Evolutionary conservation across 176 grass and related monocot genomes (phyloP).

Genomic region (Phoenix roebelenii): DNA sequence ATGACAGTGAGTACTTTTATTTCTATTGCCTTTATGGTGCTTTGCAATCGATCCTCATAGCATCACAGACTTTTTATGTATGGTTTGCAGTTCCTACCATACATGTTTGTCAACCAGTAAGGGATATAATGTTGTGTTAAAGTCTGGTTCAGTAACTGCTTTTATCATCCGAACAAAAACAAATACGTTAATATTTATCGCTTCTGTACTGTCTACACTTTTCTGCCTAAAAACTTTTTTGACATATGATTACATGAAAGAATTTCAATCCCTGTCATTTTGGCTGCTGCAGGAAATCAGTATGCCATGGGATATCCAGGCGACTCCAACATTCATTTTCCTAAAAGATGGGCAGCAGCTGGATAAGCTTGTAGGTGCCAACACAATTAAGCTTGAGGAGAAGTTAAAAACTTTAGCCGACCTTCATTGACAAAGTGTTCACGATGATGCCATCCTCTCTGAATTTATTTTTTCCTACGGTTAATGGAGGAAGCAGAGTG

Average conservation of each 20-base stretch:
- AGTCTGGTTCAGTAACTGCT: too few relatives aligned
- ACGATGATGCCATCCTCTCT: too few relatives aligned
- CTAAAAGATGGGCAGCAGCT: slow-evolving; percentile 43
- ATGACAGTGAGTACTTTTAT: slow-evolving; percentile 29
- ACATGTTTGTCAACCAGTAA: too few relatives aligned
- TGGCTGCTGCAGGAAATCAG: slow-evolving; percentile 42
- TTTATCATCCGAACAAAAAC: too few relatives aligned
- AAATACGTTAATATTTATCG: too few relatives aligned
- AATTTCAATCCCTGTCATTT: neutral
- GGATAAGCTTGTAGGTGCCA: slow-evolving; percentile 52
- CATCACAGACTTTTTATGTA: neutral
- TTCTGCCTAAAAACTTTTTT: too few relatives aligned
- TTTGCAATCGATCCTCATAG: too few relatives aligned
- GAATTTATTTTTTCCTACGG: too few relatives aligned
- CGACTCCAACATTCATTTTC: slow-evolving; percentile 80
- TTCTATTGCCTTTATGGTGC: neutral
- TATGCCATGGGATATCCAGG: slow-evolving; percentile 35
- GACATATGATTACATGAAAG: neutral
- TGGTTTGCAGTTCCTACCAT: neutral
- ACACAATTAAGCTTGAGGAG: slow-evolving; percentile 45
- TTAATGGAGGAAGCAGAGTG: too few relatives aligned
- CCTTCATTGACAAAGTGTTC: slow-evolving; percentile 1
- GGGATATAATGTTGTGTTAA: too few relatives aligned
- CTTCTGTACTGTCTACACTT: too few relatives aligned
- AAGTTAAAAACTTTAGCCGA: slow-evolving; percentile 32